Conservation (phyloP, 1,139 yeast genomes). For the Hemisphaericaspora xylanilytica region DNA sequence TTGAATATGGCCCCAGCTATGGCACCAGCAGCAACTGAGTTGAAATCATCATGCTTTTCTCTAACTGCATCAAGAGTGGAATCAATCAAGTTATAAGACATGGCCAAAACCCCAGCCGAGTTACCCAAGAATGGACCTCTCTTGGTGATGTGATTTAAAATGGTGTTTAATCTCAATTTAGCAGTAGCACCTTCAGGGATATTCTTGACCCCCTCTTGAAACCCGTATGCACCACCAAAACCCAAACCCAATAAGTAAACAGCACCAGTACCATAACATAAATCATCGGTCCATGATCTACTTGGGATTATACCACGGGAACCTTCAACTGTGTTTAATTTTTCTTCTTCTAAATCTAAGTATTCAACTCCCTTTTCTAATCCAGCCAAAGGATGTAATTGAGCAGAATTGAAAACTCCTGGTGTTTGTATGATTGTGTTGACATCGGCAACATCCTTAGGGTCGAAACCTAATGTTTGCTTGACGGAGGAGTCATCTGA, state of each 20-base stretch:
- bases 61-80: conserved; percentile 74
- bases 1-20: conserved; percentile 89
- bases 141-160: conserved; percentile 87
- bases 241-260: conserved; percentile 79
- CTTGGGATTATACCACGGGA: conserved; percentile 89
- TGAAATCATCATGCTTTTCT: conserved; percentile 83
- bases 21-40: conserved; percentile 88
- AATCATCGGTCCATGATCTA: conserved; percentile 95
- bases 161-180: conserved; percentile 80
- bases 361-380: conserved; percentile 86
- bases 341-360: conserved; percentile 80
- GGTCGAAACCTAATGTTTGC: conserved; percentile 62
- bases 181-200: conserved; percentile 73
- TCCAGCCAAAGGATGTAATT: conserved; percentile 90
- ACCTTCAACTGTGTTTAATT: conserved; percentile 72
- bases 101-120: conserved; percentile 90
- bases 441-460: conserved; percentile 63
- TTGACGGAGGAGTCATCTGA: conserved; percentile 22
- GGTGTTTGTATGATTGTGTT: conserved; percentile 59
- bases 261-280: conserved; percentile 97
- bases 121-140: conserved; percentile 96
- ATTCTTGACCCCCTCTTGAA: conserved; percentile 77
- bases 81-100: conserved; percentile 82
- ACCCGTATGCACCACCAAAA: conserved; percentile 84
- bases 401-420: conserved; percentile 30